Evolutionary conservation across 768 basidiomycete genomes (phyloP).

Genomic region (Exidia glandulosa): DNA sequence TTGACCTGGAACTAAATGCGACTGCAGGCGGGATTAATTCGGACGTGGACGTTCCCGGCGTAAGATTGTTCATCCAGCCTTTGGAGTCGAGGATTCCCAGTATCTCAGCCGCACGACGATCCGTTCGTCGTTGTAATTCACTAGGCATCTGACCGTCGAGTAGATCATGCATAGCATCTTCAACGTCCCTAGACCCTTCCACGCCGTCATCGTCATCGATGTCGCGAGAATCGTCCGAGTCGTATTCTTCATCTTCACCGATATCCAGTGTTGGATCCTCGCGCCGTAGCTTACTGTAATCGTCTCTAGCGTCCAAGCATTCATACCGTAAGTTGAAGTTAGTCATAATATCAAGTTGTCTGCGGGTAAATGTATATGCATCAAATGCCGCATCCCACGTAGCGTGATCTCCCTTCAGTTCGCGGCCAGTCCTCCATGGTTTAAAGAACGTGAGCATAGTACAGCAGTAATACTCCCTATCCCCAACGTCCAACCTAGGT

Average conservation of each 20-base stretch:
- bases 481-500: not conserved
- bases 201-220: too few species aligned
- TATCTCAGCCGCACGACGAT: too few species aligned
- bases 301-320: constrained; percentile 22
- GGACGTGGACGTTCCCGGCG: not conserved
- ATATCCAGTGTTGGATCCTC: not conserved
- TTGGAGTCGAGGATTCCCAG: too few species aligned
- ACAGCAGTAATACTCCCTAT: not conserved
- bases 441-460: not conserved
- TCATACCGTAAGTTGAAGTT: constrained; percentile 20
- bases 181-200: too few species aligned
- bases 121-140: too few species aligned
- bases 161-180: too few species aligned
- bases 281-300: constrained; percentile 8
- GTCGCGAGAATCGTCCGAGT: too few species aligned
- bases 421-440: not conserved
- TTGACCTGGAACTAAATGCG: not conserved
- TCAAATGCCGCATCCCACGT: constrained; percentile 8
- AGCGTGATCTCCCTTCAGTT: not conserved
- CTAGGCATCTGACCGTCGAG: too few species aligned
- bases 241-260: not conserved
- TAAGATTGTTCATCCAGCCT: not conserved
- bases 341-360: constrained; percentile 11
- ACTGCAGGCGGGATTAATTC: not conserved
- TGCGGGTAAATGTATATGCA: constrained; percentile 7